Evolutionary conservation across 495 filamentous ascomycete genomes (phyloP).

Genomic region (Corynascus novoguineensis): DNA sequence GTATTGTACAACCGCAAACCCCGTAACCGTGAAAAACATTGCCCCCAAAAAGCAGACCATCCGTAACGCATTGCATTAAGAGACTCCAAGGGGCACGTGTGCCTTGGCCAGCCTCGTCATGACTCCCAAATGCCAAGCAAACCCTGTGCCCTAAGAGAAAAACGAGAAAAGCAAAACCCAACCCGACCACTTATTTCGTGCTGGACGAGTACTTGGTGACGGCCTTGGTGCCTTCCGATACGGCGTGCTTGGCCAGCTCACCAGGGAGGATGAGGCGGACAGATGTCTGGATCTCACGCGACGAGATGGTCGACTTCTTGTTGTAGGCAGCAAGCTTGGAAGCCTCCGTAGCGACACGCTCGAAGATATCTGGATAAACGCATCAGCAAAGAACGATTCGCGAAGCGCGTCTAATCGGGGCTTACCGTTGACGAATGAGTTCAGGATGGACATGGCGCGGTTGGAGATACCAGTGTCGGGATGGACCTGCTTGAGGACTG

Average conservation of each 20-base stretch:
- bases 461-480: slow-evolving; percentile 99
- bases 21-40: slow-evolving; percentile 65
- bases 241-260: slow-evolving; percentile 98
- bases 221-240: slow-evolving; percentile 99
- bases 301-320: slow-evolving; percentile 99
- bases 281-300: slow-evolving; percentile 98
- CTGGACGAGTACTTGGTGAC: slow-evolving; percentile 99
- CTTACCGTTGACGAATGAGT: slow-evolving; percentile 99
- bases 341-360: slow-evolving; percentile 97
- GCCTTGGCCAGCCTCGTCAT: slow-evolving; percentile 58
- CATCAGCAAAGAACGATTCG: slow-evolving; percentile 26
- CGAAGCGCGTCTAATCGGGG: background rate
- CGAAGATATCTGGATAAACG: slow-evolving; percentile 77
- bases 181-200: slow-evolving; percentile 70
- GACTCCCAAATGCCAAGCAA: slow-evolving; percentile 54
- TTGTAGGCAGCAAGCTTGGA: slow-evolving; percentile 99
- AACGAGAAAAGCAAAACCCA: slow-evolving; percentile 41
- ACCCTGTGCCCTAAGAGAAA: slow-evolving; percentile 45
- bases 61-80: slow-evolving; percentile 79
- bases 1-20: slow-evolving; percentile 74
- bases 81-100: slow-evolving; percentile 59
- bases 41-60: slow-evolving; percentile 75
- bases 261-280: slow-evolving; percentile 96
- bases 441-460: slow-evolving; percentile 98
- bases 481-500: slow-evolving; percentile 99